Percentiles rank a stretch among this genome's conserved stretches.
These are phyloP conservation scores for Baudoinia panamericana DNA, from an alignment of 495 filamentous ascomycete species.

Conservation along the genomic window DNA sequence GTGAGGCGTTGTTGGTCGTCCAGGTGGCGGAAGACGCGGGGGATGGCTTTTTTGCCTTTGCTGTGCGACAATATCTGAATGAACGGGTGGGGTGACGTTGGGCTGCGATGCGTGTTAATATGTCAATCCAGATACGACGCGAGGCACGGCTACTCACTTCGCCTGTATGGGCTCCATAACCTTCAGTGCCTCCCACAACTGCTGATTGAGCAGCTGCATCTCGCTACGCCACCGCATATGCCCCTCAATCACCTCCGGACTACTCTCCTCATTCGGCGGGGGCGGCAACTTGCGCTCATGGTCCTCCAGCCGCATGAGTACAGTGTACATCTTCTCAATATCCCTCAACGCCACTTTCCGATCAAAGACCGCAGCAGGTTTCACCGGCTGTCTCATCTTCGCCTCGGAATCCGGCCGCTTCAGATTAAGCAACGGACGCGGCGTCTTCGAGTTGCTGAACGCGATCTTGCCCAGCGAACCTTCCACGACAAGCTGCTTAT, in stretches of 20 bases:
- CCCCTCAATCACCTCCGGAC: conserved; percentile 48
- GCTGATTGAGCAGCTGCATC: conserved; percentile 57
- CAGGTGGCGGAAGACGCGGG: conserved; percentile 86
- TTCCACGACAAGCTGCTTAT: conserved; percentile 94
- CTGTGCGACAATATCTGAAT: conserved; percentile 87
- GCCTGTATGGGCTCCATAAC: conserved; percentile 79
- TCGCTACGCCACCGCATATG: conserved; percentile 61
- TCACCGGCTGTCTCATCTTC: conserved; percentile 31
- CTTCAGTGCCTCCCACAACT: conserved; percentile 72
- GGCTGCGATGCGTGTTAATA: conserved; percentile 21
- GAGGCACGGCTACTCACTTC: conserved; percentile 29
- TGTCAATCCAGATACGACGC: not conserved
- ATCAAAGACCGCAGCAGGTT: conserved; percentile 40
- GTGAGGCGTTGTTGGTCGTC: conserved; percentile 84
- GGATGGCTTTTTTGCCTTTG: conserved; percentile 93
- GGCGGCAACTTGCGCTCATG: conserved; percentile 81
- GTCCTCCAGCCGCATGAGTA: conserved; percentile 85
- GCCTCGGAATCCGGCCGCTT: conserved; percentile 66
- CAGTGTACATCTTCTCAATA: conserved; percentile 75
- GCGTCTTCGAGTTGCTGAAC: conserved; percentile 96
- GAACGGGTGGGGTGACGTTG: conserved; percentile 68
- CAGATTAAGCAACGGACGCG: conserved; percentile 85
- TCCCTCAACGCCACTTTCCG: conserved; percentile 70
- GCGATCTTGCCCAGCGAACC: conserved; percentile 97
- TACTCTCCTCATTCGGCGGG: conserved; percentile 44